Evolutionary conservation across 345 rosid genomes (phyloP).

Genomic region (Syzygium grande): DNA sequence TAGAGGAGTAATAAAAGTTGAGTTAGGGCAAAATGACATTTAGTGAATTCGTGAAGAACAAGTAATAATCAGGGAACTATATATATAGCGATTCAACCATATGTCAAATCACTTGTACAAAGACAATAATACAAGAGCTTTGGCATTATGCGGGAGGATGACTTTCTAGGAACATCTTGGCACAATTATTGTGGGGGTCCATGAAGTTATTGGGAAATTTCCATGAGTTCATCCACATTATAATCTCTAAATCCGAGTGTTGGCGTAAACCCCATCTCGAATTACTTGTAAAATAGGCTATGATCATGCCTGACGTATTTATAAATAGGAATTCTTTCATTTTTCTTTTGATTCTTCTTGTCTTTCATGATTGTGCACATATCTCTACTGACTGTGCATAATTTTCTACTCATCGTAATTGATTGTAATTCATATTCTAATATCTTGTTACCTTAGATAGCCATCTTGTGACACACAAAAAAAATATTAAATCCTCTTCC

Average conservation of each 20-base stretch:
- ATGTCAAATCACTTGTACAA: too few species aligned
- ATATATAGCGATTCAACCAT: too few species aligned
- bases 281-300: neutral
- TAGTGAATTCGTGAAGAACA: too few species aligned
- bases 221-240: neutral
- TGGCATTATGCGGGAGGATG: too few species aligned
- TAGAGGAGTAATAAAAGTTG: too few species aligned
- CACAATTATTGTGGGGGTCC: neutral
- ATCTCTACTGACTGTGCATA: neutral
- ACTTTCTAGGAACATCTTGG: too few species aligned
- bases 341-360: neutral
- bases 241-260: neutral
- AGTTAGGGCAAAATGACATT: too few species aligned
- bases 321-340: neutral
- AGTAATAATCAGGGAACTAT: too few species aligned
- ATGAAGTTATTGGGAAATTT: neutral
- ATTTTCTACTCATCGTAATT: neutral
- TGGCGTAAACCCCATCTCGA: neutral
- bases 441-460: neutral
- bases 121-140: too few species aligned
- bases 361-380: neutral
- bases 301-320: neutral
- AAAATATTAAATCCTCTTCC: neutral
- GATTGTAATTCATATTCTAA: neutral
- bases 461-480: neutral